These are phyloP conservation scores for Aspergillus persii DNA, from an alignment of 2,329 filamentous ascomycete species.

Conservation along the genomic window DNA sequence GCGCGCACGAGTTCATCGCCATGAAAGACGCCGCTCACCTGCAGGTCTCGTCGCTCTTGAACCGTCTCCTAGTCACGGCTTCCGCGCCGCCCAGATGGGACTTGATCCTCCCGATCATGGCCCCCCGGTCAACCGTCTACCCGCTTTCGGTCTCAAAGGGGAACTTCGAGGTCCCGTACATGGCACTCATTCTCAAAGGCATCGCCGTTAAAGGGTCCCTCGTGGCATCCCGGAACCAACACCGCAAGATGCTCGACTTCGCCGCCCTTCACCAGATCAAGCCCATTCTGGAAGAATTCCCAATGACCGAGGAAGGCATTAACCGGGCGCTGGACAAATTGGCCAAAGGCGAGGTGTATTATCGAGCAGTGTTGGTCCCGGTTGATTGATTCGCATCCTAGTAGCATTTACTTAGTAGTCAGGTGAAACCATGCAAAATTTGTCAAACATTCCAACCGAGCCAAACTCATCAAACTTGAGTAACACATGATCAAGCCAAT, in stretches of 20 bases:
- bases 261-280: constrained; percentile 16
- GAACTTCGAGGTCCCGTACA: constrained; percentile 26
- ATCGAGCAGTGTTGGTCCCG: constrained; percentile 13
- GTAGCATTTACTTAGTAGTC: no score
- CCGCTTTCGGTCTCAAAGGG: constrained; percentile 27
- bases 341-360: constrained; percentile 13
- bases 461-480: no score
- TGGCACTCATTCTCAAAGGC: constrained; percentile 22
- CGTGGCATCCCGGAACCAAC: constrained; percentile 11
- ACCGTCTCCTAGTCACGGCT: constrained; percentile 34
- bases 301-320: constrained; percentile 15
- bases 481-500: no score
- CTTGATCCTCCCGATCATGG: constrained; percentile 30
- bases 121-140: constrained; percentile 28
- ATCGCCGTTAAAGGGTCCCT: constrained; percentile 21
- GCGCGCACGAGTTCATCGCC: constrained; percentile 62
- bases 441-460: no score
- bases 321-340: constrained; percentile 12
- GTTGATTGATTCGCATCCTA: neutral
- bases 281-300: constrained; percentile 18
- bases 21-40: constrained; percentile 40
- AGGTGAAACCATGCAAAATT: no score
- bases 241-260: constrained; percentile 17
- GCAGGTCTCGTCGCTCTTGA: neutral
- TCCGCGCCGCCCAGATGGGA: constrained; percentile 34